Evolutionary conservation across 1,284 basidiomycete genomes (phyloP), one percentile per base, ranked within the genome.

Genomic region (Trametes polyzona): DNA sequence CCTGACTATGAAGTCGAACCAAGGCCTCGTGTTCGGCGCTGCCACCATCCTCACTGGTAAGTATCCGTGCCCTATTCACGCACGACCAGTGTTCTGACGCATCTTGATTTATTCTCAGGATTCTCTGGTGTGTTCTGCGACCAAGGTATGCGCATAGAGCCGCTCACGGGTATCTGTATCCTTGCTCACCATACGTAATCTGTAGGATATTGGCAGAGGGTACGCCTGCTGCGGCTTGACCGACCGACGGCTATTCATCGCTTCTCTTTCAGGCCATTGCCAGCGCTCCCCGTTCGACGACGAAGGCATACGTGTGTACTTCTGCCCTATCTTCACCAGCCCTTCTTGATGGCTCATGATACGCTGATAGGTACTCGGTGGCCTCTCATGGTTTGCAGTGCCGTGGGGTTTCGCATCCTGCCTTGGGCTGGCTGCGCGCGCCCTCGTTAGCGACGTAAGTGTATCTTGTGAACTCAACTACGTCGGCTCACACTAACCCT

Each of bases 371-470:
- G 81, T 86, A 74, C 73, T 86, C 12, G 85, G 84, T 11, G 84
- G 83, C 5, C 65, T 83, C 23, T 83, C 83, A 0, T 87, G 85
- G 84, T 85, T 85, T 55, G 80, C 82, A 3, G 80, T 86, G 4
- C 84, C 84, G 4, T 83, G 81, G 70, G 76, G 78, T 0, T 84
- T 84, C 61, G 83, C 80, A 2, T 83, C 83, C 24, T 81, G 80
- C 51, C 72, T 86, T 50, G 84, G 84, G 7, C 72, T 86, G 7
- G 76, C 79, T 17, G 82, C 82, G 0, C 72, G 82, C n/a, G 83
- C 78, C 0, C 73, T 85, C 16, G 65, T 78, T 21, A 71, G 69
- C 55, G 75, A 81, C 59, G 78, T 78, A 46, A 46, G 71, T 57
- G 46, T 50, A n/a, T n/a, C n/a, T n/a, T n/a, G n/a, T n/a, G n/a